Base-by-base conservation (phyloP, 2,329 filamentous ascomycete species). In the Zymoseptoria tritici region DNA sequence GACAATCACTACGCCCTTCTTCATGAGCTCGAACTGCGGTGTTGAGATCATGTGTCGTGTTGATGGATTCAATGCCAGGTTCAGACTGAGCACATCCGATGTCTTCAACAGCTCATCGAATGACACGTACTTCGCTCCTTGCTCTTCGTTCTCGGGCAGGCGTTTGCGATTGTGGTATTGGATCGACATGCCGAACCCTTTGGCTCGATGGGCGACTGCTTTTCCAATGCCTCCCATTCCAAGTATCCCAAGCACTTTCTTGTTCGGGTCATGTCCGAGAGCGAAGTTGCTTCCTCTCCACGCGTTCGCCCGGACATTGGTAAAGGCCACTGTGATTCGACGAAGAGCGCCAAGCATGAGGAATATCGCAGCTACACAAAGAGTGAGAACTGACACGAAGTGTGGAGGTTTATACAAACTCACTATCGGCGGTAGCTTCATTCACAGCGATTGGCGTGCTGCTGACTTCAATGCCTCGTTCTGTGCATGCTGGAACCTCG, bases 191-290 rank as follows among this genome's bases (percentile, higher is more conserved):
- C 82, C 83, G 62, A 85, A 83, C 0, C 78, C 78, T 29, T 76
- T 76, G 3, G 80, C 81, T 50, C 80, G 76, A 21, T 71, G 70
- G 22, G 76, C 77, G 9, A 79, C 76, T 6, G 80, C 79, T 13
- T 77, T 74, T 2, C 83, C 83, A 53, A 85, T 85, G 9, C 82
- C 81, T 24, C 83, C 83, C 81, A 85, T 83, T 9, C 83, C 83
- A 1, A 85, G 71, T 59, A 85, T 82, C 4, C 82, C 83, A 67
- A 83, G 76, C 1, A 73, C 73, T 67, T 82, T 81, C 60, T 79
- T 77, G 65, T 78, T 78, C 2, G 80, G 80, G 57, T 83, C 80
- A 65, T 80, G 80, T 13, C 80, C 81, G 42, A 83, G 76, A 1
- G 70, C 71, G 51, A 79, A 75, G 46, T 72, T 66, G 19, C 74